Conservation (phyloP, 805 yeast species). For the Candida awuae region DNA sequence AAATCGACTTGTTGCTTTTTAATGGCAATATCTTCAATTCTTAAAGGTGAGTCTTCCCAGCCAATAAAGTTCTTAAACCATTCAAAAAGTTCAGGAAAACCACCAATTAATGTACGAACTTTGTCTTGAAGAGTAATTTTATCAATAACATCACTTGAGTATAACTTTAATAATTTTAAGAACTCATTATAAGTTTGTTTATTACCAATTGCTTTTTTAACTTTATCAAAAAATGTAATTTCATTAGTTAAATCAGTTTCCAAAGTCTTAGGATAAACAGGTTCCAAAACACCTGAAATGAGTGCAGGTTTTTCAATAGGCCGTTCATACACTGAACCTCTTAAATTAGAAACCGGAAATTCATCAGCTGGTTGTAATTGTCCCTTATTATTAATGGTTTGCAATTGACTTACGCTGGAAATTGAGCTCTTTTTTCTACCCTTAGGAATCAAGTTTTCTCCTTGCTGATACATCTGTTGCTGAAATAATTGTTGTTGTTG, state of each 20-base stretch:
- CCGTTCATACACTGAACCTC: conserved; percentile 26
- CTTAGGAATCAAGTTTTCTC: conserved; percentile 10
- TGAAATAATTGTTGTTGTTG: conserved; percentile 9
- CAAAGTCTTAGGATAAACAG: conserved; percentile 51
- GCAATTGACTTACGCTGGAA: conserved; percentile 15
- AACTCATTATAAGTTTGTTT: conserved; percentile 90
- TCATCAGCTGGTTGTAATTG: conserved; percentile 31
- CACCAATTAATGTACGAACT: conserved; percentile 79
- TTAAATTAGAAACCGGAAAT: conserved; percentile 41
- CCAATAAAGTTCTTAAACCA: conserved; percentile 95
- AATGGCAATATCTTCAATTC: conserved; percentile 79
- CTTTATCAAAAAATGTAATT: conserved; percentile 83
- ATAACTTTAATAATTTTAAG: conserved; percentile 77
- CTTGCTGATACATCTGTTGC: conserved; percentile 8
- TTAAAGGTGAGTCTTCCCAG: conserved; percentile 73
- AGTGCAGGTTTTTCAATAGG: conserved; percentile 51
- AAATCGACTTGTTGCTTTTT: conserved; percentile 89
- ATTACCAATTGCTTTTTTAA: conserved; percentile 78
- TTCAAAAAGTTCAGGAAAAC: conserved; percentile 64
- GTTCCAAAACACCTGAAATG: conserved; percentile 82
- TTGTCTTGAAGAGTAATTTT: conserved; percentile 73
- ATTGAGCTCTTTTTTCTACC: conserved; percentile 22
- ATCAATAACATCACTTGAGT: conserved; percentile 85
- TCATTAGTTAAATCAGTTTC: conserved; percentile 70
- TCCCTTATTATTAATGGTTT: conserved; percentile 12